Evolutionary conservation across 2,329 filamentous ascomycete genomes (phyloP).

Genomic region (Dothiorella sarmentorum): DNA sequence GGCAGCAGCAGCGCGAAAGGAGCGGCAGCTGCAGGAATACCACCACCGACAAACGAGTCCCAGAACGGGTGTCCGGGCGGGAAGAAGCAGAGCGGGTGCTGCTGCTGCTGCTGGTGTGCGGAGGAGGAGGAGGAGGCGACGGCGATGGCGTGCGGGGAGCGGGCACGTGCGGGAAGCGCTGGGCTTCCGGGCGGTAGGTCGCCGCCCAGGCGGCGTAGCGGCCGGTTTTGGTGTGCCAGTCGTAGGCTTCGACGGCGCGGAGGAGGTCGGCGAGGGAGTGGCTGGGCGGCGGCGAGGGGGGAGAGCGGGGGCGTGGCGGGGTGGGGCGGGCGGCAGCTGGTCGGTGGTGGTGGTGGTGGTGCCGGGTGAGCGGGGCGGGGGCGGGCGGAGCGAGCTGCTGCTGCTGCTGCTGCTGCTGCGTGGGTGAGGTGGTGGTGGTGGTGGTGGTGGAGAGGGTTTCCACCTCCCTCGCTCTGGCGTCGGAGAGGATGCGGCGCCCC

Average conservation of each 20-base stretch:
- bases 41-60: no score
- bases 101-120: no score
- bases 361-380: background rate
- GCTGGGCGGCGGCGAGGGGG: background rate
- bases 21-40: no score
- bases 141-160: background rate
- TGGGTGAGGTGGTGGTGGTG: no score
- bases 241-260: background rate
- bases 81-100: no score
- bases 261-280: background rate
- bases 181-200: background rate
- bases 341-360: background rate
- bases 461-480: no score
- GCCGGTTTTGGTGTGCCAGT: background rate
- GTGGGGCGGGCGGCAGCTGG: background rate
- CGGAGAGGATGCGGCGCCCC: no score
- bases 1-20: no score
- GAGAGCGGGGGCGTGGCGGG: background rate
- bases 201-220: background rate
- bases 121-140: no score
- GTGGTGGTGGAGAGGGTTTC: no score
- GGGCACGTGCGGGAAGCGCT: background rate
- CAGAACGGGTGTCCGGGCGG: no score
- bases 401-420: background rate
- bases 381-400: background rate